Conservation (phyloP, 2,329 filamentous ascomycete species). For the Podosphaera aphanis region DNA sequence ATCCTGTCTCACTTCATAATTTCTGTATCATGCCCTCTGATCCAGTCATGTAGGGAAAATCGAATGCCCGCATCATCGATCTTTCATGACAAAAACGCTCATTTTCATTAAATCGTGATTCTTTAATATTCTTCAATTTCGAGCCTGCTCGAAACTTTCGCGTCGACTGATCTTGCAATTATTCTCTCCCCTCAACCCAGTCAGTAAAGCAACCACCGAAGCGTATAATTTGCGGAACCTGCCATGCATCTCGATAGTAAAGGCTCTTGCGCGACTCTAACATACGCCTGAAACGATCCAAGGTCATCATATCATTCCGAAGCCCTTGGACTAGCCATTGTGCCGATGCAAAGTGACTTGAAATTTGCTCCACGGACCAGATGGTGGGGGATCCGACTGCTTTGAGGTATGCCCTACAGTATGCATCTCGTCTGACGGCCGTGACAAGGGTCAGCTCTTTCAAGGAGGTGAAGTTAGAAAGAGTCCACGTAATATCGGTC, state of each 20-base stretch:
- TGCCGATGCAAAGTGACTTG: slow-evolving; percentile 1
- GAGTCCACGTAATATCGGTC: slow-evolving; percentile 1
- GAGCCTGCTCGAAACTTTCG: neutral
- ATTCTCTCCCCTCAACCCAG: slow-evolving; percentile 1
- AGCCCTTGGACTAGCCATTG: slow-evolving; percentile 1
- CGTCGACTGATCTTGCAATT: neutral
- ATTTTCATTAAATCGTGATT: neutral
- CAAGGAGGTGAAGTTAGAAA: neutral
- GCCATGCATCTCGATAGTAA: neutral
- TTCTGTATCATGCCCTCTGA: no score
- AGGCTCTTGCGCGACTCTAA: neutral
- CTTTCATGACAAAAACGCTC: no score
- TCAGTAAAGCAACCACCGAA: slow-evolving; percentile 1
- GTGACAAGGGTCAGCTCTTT: slow-evolving; percentile 1
- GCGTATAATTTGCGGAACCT: neutral
- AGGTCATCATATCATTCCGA: slow-evolving; percentile 1
- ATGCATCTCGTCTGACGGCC: neutral
- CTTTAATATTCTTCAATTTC: neutral
- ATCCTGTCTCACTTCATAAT: no score
- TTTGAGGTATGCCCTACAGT: slow-evolving; percentile 1
- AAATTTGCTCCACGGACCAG: slow-evolving; percentile 1
- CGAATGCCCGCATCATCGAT: no score
- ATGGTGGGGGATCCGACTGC: neutral
- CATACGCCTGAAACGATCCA: neutral
- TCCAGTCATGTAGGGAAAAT: no score